These are phyloP conservation scores for Penicillium vulpinum DNA, from an alignment of 2,329 filamentous ascomycete genomes.

Conservation along the genomic window DNA sequence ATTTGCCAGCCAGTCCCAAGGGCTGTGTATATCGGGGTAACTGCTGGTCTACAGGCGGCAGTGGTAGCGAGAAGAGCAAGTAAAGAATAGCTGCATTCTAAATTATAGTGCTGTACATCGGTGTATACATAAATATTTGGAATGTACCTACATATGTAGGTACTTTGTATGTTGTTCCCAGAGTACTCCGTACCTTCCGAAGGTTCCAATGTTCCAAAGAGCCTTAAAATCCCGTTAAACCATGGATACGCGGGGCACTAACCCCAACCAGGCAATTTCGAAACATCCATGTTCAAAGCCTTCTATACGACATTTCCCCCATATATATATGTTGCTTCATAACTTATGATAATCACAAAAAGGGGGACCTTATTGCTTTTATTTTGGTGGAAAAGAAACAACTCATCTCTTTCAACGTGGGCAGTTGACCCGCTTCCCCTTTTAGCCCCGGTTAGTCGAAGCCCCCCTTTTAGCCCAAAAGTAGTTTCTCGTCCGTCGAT, in stretches of 20 bases:
- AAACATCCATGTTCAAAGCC: constrained; percentile 1
- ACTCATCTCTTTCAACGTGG: constrained; percentile 10
- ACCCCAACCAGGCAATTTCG: constrained; percentile 23
- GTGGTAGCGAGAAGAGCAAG: too few relatives aligned
- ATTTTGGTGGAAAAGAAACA: neutral
- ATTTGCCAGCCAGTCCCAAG: too few relatives aligned
- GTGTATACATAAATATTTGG: too few relatives aligned
- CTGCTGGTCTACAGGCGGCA: too few relatives aligned
- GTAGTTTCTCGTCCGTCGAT: constrained; percentile 27
- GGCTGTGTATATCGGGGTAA: too few relatives aligned
- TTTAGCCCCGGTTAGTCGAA: constrained; percentile 19
- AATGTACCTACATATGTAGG: too few relatives aligned
- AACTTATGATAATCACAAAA: neutral
- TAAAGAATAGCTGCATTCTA: too few relatives aligned
- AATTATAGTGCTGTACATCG: too few relatives aligned
- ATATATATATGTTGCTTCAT: neutral
- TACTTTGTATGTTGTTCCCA: too few relatives aligned
- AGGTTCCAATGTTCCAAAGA: neutral
- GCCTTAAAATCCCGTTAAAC: neutral
- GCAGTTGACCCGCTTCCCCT: constrained; percentile 16
- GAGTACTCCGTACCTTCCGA: neutral
- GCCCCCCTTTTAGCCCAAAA: constrained; percentile 26
- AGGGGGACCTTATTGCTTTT: neutral
- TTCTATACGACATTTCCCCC: neutral
- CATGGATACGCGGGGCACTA: constrained; percentile 29